phyloP scores from a whole-genome alignment of 768 basidiomycete species.

The Myochromella boudieri region DNA sequence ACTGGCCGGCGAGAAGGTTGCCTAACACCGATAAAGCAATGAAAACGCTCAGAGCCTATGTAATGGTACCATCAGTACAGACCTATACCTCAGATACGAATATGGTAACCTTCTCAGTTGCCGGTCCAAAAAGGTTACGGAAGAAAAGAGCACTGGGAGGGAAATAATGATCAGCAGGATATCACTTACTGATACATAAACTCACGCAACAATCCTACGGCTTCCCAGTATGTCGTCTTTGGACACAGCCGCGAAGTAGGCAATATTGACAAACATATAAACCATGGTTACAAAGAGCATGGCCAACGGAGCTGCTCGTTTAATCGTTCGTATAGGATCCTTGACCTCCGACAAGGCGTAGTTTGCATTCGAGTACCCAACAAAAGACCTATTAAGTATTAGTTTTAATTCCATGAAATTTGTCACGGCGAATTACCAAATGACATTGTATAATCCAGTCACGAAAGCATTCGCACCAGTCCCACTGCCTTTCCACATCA shows the following conservation, averaged over 20 bases:
- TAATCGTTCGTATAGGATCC: constrained; percentile 71
- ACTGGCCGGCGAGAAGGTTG: constrained; percentile 62
- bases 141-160: constrained; percentile 64
- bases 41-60: constrained; percentile 56
- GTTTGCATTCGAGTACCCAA: constrained; percentile 75
- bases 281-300: constrained; percentile 57
- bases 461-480: constrained; percentile 60
- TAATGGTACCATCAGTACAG: neutral
- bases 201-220: constrained; percentile 67
- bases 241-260: constrained; percentile 74
- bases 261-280: constrained; percentile 67
- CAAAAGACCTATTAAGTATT: constrained; percentile 55
- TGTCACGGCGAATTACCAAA: constrained; percentile 49
- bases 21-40: constrained; percentile 67
- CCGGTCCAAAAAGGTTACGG: constrained; percentile 65
- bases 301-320: constrained; percentile 66
- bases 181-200: neutral
- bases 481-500: constrained; percentile 63
- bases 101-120: constrained; percentile 52
- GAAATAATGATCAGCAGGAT: neutral
- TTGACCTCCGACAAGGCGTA: constrained; percentile 71
- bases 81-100: no score
- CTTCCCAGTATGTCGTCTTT: constrained; percentile 68
- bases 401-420: neutral
- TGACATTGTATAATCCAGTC: constrained; percentile 65